A percentile compares a stretch with the other conserved stretches of the same genome.
phyloP scores from a whole-genome alignment of 768 basidiomycete genomes.

The Sutorius australiensis region DNA sequence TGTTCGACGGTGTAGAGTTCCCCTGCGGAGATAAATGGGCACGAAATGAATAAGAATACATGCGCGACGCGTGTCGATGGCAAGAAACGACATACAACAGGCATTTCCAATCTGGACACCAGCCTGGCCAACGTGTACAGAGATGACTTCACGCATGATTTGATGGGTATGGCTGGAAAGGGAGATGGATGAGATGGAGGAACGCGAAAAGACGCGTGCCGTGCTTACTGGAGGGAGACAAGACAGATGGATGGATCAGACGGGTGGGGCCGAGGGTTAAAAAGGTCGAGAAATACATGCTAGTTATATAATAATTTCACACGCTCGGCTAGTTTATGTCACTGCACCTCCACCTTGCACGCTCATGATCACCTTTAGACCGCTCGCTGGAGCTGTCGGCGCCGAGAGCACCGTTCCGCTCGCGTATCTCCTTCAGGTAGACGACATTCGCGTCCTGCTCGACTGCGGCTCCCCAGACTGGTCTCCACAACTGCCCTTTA shows the following conservation, averaged over 20 bases:
- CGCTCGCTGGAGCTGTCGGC: conserved; percentile 80
- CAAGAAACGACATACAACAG: conserved; percentile 70
- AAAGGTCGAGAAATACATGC: conserved; percentile 36
- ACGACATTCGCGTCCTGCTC: conserved; percentile 88
- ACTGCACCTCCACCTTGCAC: not conserved
- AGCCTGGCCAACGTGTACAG: conserved; percentile 97
- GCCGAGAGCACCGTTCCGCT: conserved; percentile 61
- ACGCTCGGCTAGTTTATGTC: conserved; percentile 20
- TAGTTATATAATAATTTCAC: conserved; percentile 31
- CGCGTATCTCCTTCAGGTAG: conserved; percentile 86
- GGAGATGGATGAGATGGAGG: not conserved
- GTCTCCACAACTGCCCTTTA: conserved; percentile 50
- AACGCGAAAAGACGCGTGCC: conserved; percentile 30
- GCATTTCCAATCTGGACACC: conserved; percentile 98
- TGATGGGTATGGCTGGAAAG: conserved; percentile 8
- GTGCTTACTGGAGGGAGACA: conserved; percentile 28
- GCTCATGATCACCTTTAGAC: conserved; percentile 88
- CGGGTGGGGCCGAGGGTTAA: conserved; percentile 39
- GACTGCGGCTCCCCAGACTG: conserved; percentile 94
- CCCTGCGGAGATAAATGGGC: conserved; percentile 51
- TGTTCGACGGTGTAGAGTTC: conserved; percentile 99
- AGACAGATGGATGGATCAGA: conserved; percentile 25
- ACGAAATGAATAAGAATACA: not conserved
- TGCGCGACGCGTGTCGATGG: conserved; percentile 14
- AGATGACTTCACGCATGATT: conserved; percentile 94